These are phyloP conservation scores for Leccinum fibrillosum DNA, from an alignment of 768 basidiomycete species.

Conservation along the genomic window DNA sequence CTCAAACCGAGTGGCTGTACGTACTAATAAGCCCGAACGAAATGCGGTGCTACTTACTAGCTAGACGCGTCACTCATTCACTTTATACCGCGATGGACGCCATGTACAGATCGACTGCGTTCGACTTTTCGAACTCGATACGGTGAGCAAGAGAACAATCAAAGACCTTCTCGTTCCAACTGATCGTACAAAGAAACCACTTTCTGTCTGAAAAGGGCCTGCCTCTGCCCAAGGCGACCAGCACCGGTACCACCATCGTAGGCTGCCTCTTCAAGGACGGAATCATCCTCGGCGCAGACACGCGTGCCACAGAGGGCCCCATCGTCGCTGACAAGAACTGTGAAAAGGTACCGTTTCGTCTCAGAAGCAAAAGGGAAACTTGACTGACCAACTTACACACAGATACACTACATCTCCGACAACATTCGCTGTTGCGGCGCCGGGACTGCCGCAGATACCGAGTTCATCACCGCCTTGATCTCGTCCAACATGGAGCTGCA, in stretches of 20 bases:
- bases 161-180: background rate
- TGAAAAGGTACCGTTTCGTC: conserved; percentile 71
- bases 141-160: conserved; percentile 44
- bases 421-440: conserved; percentile 97
- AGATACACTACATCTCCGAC: conserved; percentile 98
- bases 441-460: conserved; percentile 98
- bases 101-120: conserved; percentile 54
- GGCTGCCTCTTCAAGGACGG: conserved; percentile 93
- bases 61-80: conserved; percentile 13
- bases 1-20: conserved; percentile 2
- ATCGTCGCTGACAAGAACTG: conserved; percentile 99
- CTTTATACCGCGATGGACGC: conserved; percentile 37
- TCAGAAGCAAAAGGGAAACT: background rate
- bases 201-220: conserved; percentile 70
- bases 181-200: conserved; percentile 51
- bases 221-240: conserved; percentile 78
- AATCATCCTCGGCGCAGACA: conserved; percentile 93
- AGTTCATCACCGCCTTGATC: conserved; percentile 92
- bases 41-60: conserved; percentile 29
- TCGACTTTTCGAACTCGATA: conserved; percentile 74
- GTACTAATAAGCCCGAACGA: background rate
- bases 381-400: background rate
- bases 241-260: conserved; percentile 97
- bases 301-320: conserved; percentile 88
- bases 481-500: conserved; percentile 96